These are phyloP conservation scores for Eremochloa ophiuroides DNA, from an alignment of 176 grass and related monocot genomes.

Conservation along the genomic window DNA sequence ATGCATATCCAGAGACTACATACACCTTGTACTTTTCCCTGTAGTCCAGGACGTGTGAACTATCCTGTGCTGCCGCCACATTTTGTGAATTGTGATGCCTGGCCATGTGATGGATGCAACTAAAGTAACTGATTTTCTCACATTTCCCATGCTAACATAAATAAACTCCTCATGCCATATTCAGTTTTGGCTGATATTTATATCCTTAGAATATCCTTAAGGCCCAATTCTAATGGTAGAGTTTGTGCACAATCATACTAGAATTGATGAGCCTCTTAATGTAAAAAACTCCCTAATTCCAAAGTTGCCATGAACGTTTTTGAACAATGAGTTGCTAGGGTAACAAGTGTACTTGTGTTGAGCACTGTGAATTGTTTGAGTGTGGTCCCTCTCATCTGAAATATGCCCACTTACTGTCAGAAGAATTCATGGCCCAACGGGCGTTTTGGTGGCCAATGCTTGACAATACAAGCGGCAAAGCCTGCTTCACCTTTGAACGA, in stretches of 20 bases:
- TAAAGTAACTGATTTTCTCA: neutral
- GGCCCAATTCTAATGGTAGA: neutral
- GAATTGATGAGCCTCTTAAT: neutral
- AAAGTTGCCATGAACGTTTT: neutral
- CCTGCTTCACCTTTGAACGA: slow-evolving; percentile 26
- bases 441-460: slow-evolving; percentile 15
- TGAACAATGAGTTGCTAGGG: neutral
- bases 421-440: neutral
- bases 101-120: slow-evolving; percentile 18
- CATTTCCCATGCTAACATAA: slow-evolving; percentile 2
- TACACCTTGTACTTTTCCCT: slow-evolving; percentile 1
- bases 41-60: slow-evolving; percentile 21
- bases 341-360: neutral
- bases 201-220: neutral
- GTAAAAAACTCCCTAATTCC: neutral
- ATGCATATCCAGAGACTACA: slow-evolving; percentile 17
- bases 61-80: slow-evolving; percentile 32
- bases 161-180: neutral
- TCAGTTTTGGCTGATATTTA: neutral
- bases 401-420: slow-evolving; percentile 11
- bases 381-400: neutral
- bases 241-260: neutral
- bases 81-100: neutral
- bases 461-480: slow-evolving; percentile 32
- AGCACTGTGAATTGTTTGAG: neutral